Percentiles rank a stretch among this genome's conserved stretches.
Conservation (phyloP, 805 yeast genomes). For the Candida coquimbonensis region DNA sequence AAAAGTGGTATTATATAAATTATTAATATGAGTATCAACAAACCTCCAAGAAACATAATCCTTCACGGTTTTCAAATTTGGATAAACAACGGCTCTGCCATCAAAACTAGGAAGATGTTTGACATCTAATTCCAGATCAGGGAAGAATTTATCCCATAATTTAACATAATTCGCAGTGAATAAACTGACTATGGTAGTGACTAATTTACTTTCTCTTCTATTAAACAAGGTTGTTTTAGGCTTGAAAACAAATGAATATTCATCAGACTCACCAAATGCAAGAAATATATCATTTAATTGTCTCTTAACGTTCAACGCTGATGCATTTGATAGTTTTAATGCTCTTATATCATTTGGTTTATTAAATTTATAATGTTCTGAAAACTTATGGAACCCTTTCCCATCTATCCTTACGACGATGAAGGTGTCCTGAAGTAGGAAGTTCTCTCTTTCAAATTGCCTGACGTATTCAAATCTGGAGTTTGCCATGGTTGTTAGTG, state of each 20-base stretch:
- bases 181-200: conserved; percentile 73
- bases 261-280: conserved; percentile 96
- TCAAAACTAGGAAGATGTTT: conserved; percentile 80
- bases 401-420: conserved; percentile 89
- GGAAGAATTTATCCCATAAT: conserved; percentile 57
- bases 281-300: conserved; percentile 64
- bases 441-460: conserved; percentile 66
- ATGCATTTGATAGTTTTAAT: conserved; percentile 67
- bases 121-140: conserved; percentile 36
- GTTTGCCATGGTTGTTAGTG: conserved; percentile 55
- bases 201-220: conserved; percentile 71
- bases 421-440: conserved; percentile 70
- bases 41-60: conserved; percentile 95
- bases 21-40: conserved; percentile 94
- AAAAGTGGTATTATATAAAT: conserved; percentile 85
- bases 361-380: conserved; percentile 61
- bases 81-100: conserved; percentile 84
- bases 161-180: conserved; percentile 71
- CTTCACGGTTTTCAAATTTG: conserved; percentile 48
- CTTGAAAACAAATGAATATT: conserved; percentile 74
- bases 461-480: conserved; percentile 85
- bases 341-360: conserved; percentile 89
- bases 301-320: conserved; percentile 62
- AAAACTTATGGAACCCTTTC: conserved; percentile 84
- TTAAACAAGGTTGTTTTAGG: conserved; percentile 66